Percentiles rank a stretch among this genome's conserved stretches.
Evolutionary conservation across 495 filamentous ascomycete species (phyloP).

Genomic region (Hypoxylon trugodes): DNA sequence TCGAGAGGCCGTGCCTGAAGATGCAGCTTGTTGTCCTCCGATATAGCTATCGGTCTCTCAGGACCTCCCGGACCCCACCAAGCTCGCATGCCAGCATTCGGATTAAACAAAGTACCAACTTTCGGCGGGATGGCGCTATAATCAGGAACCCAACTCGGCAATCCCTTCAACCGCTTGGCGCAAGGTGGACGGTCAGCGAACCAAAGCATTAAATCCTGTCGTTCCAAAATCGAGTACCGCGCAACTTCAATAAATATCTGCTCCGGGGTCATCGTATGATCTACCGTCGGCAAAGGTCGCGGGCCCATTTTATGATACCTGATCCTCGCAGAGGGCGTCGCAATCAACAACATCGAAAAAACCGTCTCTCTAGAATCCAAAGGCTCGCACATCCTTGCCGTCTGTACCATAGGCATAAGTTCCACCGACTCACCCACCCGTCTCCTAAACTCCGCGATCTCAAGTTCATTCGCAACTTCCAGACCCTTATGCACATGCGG

Average conservation of each 20-base stretch:
- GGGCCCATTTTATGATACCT: constrained; percentile 15
- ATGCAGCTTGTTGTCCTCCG: constrained; percentile 4
- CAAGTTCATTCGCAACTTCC: constrained; percentile 17
- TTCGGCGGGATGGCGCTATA: constrained; percentile 22
- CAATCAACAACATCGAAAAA: constrained; percentile 32
- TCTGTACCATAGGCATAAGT: constrained; percentile 33
- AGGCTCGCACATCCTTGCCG: constrained; percentile 25
- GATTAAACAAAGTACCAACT: not conserved
- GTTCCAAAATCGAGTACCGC: constrained; percentile 27
- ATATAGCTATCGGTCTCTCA: constrained; percentile 21
- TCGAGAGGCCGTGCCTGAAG: constrained; percentile 35
- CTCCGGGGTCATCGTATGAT: constrained; percentile 31
- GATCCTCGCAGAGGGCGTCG: constrained; percentile 22
- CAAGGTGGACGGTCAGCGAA: constrained; percentile 19
- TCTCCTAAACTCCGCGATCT: constrained; percentile 20
- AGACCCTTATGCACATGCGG: constrained; percentile 10
- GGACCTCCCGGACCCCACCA: constrained; percentile 33
- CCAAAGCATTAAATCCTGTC: constrained; percentile 35
- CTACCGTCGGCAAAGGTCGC: constrained; percentile 30
- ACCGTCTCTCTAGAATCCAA: constrained; percentile 29
- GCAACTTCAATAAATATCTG: constrained; percentile 24
- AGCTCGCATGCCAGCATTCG: constrained; percentile 13
- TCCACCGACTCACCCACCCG: constrained; percentile 31
- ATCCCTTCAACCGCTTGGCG: constrained; percentile 17
- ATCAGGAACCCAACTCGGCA: constrained; percentile 42